These are phyloP conservation scores for Angomonas ambiguus DNA, from an alignment of 208 protist species.

Conservation along the genomic window DNA sequence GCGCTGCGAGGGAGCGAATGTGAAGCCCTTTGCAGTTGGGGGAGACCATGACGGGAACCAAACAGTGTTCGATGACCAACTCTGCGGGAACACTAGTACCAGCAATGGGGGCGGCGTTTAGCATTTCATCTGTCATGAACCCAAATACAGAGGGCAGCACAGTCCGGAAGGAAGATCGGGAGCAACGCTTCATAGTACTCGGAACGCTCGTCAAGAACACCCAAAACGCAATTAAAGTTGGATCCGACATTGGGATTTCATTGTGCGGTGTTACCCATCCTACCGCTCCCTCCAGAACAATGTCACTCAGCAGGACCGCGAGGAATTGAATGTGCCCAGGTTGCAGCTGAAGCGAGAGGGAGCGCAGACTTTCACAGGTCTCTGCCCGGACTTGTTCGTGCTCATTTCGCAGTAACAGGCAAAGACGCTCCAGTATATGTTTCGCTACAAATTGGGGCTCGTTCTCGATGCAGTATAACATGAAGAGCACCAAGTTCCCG, in stretches of 20 bases:
- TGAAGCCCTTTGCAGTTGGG: constrained; percentile 23
- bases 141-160: constrained; percentile 58
- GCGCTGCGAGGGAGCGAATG: constrained; percentile 36
- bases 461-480: constrained; percentile 24
- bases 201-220: constrained; percentile 50
- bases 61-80: constrained; percentile 61
- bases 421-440: constrained; percentile 49
- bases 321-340: constrained; percentile 34
- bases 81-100: constrained; percentile 23
- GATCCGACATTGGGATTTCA: constrained; percentile 26
- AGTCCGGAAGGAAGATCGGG: constrained; percentile 48
- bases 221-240: constrained; percentile 38
- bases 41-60: constrained; percentile 61
- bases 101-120: constrained; percentile 28
- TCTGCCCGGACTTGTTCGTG: constrained; percentile 64
- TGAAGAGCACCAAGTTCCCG: constrained; percentile 22
- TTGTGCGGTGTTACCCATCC: constrained; percentile 29
- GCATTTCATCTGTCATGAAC: constrained; percentile 59
- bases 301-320: constrained; percentile 42
- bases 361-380: constrained; percentile 54
- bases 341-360: constrained; percentile 61
- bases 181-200: constrained; percentile 62
- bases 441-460: constrained; percentile 26
- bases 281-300: constrained; percentile 54
- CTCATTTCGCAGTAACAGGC: constrained; percentile 56